Evolutionary conservation across 805 yeast genomes (phyloP).

Genomic region (Blastobotrys peoriensis): DNA sequence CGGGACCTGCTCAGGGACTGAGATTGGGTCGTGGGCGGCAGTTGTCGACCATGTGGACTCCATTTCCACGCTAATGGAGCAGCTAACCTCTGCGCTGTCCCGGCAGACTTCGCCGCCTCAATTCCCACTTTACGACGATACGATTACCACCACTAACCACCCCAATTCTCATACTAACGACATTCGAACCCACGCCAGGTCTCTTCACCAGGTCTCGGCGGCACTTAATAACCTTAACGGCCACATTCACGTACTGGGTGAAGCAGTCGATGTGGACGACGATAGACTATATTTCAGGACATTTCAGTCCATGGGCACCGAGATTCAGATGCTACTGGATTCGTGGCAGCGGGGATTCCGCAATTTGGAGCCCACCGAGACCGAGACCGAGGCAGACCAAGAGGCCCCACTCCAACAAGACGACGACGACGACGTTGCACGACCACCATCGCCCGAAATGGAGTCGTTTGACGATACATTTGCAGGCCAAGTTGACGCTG

Average conservation of each 20-base stretch:
- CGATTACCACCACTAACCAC: neutral
- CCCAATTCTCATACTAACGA: neutral
- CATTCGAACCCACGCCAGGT: slow-evolving; percentile 4
- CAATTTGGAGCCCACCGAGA: neutral
- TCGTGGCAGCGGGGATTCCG: slow-evolving; percentile 16
- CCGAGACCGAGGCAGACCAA: neutral
- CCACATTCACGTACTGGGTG: slow-evolving; percentile 19
- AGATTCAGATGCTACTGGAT: slow-evolving; percentile 16
- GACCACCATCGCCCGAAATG: neutral
- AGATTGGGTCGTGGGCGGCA: slow-evolving; percentile 22
- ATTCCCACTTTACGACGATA: neutral
- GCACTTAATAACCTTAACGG: slow-evolving; percentile 20
- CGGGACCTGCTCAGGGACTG: slow-evolving; percentile 19
- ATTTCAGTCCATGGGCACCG: slow-evolving; percentile 18
- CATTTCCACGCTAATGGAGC: slow-evolving; percentile 10
- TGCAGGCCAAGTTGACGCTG: neutral
- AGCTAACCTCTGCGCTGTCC: slow-evolving; percentile 13
- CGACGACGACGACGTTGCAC: slow-evolving; percentile 4
- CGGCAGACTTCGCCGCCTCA: slow-evolving; percentile 9
- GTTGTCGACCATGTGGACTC: slow-evolving; percentile 20
- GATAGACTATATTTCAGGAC: slow-evolving; percentile 8
- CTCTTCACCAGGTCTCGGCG: slow-evolving; percentile 6
- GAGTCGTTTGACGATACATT: neutral
- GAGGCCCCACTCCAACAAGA: neutral
- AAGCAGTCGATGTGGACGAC: slow-evolving; percentile 8